Base-by-base conservation (phyloP, 768 basidiomycete genomes). In the Kockovaella imperatae region DNA sequence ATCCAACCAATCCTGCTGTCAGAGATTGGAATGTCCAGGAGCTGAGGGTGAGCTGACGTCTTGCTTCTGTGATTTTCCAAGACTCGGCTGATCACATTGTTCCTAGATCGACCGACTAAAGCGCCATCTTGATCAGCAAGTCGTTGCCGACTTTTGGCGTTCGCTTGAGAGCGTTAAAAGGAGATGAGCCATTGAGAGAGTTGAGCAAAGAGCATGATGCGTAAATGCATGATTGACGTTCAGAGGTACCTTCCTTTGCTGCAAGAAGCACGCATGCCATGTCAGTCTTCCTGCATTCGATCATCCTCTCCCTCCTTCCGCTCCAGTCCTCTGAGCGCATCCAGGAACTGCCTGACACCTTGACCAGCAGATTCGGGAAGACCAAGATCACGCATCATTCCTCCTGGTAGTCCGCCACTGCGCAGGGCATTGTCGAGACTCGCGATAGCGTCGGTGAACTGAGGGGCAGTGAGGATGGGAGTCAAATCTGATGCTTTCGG, bases 21-120 rank as follows among this genome's bases (percentile, higher is more conserved):
- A 85, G 85, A 68, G 88, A 93, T 52, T 97, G 95, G 95, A 96
- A 96, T 57, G 93, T 99, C 15, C 86, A 86, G 0, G 87, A 93
- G 64, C 78, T 96, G 53, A 89, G 87, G 78, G 91, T 86, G 54
- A 40, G 74, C n/a, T 47, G 7, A 35, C 35, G 14, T 13, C 45
- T 31, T 32, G 21, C 6, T 21, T 14, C 21, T 29, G 42, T 14
- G 14, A 28, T 23, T 20, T 24, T 23, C 3, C 11, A 29, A 29
- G 17, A 25, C 25, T 30, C n/a, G 23, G 1, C 30, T 39, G 18
- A 34, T 20, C 13, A 42, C 18, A 15, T 29, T 20, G 23, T 23
- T 21, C 21, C 1, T 50, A 95, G 91, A 89, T 97, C 57, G 93
- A 99, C 60, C 83, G 82, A 11, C 77, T 83, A 54, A 78, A 87